Evolutionary conservation across 1,284 basidiomycete species (phyloP).

Genomic region (Ganoderma lucidum): DNA sequence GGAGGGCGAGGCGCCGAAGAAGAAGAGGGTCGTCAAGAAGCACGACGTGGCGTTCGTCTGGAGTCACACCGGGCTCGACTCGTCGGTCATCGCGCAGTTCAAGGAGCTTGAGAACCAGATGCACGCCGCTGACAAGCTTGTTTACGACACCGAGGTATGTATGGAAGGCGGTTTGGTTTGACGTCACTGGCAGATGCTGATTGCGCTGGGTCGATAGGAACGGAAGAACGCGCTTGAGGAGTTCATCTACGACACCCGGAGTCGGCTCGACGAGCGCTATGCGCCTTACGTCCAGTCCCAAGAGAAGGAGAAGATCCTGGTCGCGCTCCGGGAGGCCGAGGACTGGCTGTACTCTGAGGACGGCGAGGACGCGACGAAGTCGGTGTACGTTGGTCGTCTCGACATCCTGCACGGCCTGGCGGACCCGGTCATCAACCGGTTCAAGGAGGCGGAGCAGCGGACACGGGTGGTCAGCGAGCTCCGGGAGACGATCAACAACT

Average conservation of each 20-base stretch:
- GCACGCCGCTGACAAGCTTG: conserved; percentile 91
- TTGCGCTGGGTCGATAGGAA: conserved; percentile 59
- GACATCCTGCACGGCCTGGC: conserved; percentile 85
- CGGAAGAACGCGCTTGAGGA: conserved; percentile 97
- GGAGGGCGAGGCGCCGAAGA: conserved; percentile 69
- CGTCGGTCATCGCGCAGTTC: conserved; percentile 66
- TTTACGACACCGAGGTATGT: conserved; percentile 93
- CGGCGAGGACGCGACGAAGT: conserved; percentile 94
- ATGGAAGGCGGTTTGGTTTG: conserved; percentile 33
- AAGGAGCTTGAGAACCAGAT: conserved; percentile 88
- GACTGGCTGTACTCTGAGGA: conserved; percentile 97
- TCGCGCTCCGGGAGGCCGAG: conserved; percentile 78
- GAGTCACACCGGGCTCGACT: conserved; percentile 70
- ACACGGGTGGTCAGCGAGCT: conserved; percentile 75
- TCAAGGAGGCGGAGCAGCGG: conserved; percentile 84
- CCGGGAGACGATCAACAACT: conserved; percentile 87
- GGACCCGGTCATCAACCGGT: conserved; percentile 85
- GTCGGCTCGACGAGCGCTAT: conserved; percentile 90
- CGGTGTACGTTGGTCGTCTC: conserved; percentile 69
- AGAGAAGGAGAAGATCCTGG: conserved; percentile 83
- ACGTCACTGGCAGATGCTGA: conserved; percentile 8
- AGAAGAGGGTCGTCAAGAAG: conserved; percentile 85
- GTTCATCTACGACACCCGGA: conserved; percentile 94
- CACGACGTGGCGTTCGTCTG: conserved; percentile 79
- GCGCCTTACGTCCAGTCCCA: conserved; percentile 72